Base-by-base conservation (phyloP, 2,329 filamentous ascomycete species). In the Cladobotryum mycophilum region DNA sequence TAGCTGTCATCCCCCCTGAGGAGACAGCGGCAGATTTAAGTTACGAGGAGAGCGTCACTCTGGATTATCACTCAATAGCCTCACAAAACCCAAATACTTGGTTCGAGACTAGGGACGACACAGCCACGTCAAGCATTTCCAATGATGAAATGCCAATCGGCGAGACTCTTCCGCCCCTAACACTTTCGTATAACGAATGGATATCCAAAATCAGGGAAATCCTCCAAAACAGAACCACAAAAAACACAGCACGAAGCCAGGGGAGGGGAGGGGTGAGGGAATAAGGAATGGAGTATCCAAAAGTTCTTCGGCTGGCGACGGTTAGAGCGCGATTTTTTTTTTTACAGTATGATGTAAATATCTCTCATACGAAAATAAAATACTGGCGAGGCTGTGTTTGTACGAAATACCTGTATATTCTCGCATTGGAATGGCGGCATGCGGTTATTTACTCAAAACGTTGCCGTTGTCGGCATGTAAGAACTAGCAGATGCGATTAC, bases 41-140 rank as follows among this genome's bases (percentile, higher is more conserved):
- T 38, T 38, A 56, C 30, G 49, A 54, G 13, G 55, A 57, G 18
- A 60, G 57, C 40, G 53, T 56, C 2, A 54, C 52, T 35, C 43
- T 48, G 35, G 59, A 61, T 25, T 56, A 59, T 43, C 45, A 57
- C 42, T 56, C 56, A 45, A 60, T 60, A 11, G 48, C 41, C 22
- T 33, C 22, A 50, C 56, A 60, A 33, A 42, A 51, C 12, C 14
- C 14, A 9, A 11, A 30, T 13, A 17, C 40, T 33, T 49, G 47
- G 45, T 34, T 41, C 13, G 20, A 15, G 7, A 33, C 18, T 1
- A 42, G n/a, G n/a, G 20, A 17, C n/a, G 49, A 25, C 18, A 8
- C 30, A 17, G 18, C 9, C 17, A n/a, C 15, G 9, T 20, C 25
- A 13, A 34, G 35, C 22, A 33, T 12, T 14, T 9, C 49, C 13